Conservation (phyloP, 2,329 filamentous ascomycete species). For the Fusarium sp. region DNA sequence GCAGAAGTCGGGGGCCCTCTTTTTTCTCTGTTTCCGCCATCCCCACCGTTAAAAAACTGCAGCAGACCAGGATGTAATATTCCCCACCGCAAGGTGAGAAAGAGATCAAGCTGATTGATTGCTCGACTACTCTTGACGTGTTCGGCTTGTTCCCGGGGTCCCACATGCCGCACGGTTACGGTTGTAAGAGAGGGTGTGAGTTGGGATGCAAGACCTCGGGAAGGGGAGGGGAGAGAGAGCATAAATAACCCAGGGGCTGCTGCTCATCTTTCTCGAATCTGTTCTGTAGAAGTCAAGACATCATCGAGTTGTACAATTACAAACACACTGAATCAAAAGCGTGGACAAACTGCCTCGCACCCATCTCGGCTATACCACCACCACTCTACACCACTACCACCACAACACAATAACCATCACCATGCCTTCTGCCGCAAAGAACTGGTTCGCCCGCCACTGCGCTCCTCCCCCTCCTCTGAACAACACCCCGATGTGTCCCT, state of each 20-base stretch:
- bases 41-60: not conserved
- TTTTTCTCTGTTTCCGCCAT: not conserved
- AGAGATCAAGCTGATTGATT: not conserved
- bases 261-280: slow-evolving; percentile 4
- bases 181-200: slow-evolving; percentile 6
- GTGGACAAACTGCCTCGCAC: not conserved
- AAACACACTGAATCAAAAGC: not conserved
- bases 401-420: slow-evolving; percentile 19
- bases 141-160: slow-evolving; percentile 31
- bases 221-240: slow-evolving; percentile 13
- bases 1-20: slow-evolving; percentile 12
- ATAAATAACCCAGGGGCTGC: slow-evolving; percentile 46
- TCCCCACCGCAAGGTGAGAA: no score
- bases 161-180: slow-evolving; percentile 27
- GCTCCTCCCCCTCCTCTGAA: slow-evolving; percentile 57
- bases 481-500: slow-evolving; percentile 55
- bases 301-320: slow-evolving; percentile 1
- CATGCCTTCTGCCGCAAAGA: slow-evolving; percentile 53
- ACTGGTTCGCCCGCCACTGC: slow-evolving; percentile 60
- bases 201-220: slow-evolving; percentile 14
- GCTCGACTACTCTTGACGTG: slow-evolving; percentile 2
- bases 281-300: not conserved
- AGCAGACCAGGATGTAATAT: no score
- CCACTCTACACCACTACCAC: slow-evolving; percentile 2
- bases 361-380: not conserved